Conservation (phyloP, 2,329 filamentous ascomycete genomes). For the Xylariales sp. region DNA sequence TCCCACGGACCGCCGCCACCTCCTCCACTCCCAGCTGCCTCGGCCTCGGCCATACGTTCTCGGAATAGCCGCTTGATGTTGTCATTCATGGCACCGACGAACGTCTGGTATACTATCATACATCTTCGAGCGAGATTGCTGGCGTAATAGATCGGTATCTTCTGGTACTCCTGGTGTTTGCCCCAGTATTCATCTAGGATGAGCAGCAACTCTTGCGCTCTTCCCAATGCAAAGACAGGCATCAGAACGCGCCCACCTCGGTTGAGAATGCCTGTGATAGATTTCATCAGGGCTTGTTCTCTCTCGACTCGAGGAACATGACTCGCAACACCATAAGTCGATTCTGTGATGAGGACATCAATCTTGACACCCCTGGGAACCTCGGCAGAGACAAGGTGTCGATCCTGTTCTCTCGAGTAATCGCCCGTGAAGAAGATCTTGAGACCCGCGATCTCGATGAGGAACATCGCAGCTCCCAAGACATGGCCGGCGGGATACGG, state of each 20-base stretch:
- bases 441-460: slow-evolving; percentile 93
- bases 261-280: slow-evolving; percentile 85
- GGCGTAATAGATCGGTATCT: slow-evolving; percentile 94
- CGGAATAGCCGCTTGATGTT: slow-evolving; percentile 96
- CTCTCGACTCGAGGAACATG: slow-evolving; percentile 87
- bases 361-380: slow-evolving; percentile 87
- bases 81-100: slow-evolving; percentile 97
- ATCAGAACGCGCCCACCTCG: slow-evolving; percentile 88
- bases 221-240: slow-evolving; percentile 90
- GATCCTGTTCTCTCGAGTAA: slow-evolving; percentile 92
- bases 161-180: slow-evolving; percentile 82
- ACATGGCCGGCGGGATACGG: slow-evolving; percentile 97
- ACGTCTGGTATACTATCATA: slow-evolving; percentile 98
- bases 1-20: slow-evolving; percentile 90
- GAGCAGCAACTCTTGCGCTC: slow-evolving; percentile 88
- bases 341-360: slow-evolving; percentile 95
- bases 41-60: slow-evolving; percentile 86
- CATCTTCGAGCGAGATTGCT: slow-evolving; percentile 92
- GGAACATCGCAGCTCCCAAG: slow-evolving; percentile 96
- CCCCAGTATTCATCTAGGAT: slow-evolving; percentile 98
- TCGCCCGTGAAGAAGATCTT: slow-evolving; percentile 98
- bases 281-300: slow-evolving; percentile 92
- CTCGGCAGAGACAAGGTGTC: slow-evolving; percentile 89
- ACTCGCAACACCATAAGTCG: slow-evolving; percentile 92
- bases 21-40: slow-evolving; percentile 68